A percentile compares a stretch with the other conserved stretches of the same genome.
phyloP scores from a whole-genome alignment of 2,329 filamentous ascomycete genomes.

The Hypoxylon sp. region DNA sequence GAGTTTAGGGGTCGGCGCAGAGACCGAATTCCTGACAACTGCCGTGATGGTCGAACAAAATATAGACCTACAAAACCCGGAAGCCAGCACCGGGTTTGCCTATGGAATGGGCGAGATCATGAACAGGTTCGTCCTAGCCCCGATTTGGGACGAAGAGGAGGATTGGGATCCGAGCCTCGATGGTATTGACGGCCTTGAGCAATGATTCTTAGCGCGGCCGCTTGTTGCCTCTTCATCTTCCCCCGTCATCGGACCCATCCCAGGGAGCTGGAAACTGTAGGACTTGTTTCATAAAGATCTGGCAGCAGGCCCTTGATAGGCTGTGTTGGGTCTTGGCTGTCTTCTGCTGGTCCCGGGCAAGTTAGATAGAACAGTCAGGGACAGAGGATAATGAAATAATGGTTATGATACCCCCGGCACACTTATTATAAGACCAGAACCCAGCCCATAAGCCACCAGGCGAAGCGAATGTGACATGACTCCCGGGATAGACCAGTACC shows the following conservation, averaged over 20 bases:
- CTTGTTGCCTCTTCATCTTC: background rate
- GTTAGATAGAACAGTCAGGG: conserved; percentile 2
- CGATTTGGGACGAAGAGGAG: conserved; percentile 69
- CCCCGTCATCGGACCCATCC: background rate
- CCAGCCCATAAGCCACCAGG: conserved; percentile 10
- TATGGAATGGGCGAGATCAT: conserved; percentile 73
- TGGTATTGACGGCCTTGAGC: conserved; percentile 46
- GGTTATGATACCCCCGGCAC: conserved; percentile 26
- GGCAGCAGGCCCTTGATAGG: background rate
- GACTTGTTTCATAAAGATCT: conserved; percentile 12
- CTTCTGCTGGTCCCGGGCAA: conserved; percentile 4
- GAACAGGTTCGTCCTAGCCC: conserved; percentile 71
- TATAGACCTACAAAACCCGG: conserved; percentile 61
- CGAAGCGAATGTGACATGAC: conserved; percentile 21
- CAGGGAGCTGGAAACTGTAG: background rate
- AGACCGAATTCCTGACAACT: conserved; percentile 67
- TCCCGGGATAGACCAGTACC: conserved; percentile 17
- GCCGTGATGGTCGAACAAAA: conserved; percentile 71
- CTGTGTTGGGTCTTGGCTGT: background rate
- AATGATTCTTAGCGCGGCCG: background rate
- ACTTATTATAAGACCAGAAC: conserved; percentile 9
- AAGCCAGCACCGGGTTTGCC: conserved; percentile 60
- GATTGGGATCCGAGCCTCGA: conserved; percentile 64
- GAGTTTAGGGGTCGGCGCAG: conserved; percentile 65
- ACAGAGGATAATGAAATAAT: conserved; percentile 13